Conservation (phyloP, 2,329 filamentous ascomycete genomes). For the Aspergillus alliaceus region DNA sequence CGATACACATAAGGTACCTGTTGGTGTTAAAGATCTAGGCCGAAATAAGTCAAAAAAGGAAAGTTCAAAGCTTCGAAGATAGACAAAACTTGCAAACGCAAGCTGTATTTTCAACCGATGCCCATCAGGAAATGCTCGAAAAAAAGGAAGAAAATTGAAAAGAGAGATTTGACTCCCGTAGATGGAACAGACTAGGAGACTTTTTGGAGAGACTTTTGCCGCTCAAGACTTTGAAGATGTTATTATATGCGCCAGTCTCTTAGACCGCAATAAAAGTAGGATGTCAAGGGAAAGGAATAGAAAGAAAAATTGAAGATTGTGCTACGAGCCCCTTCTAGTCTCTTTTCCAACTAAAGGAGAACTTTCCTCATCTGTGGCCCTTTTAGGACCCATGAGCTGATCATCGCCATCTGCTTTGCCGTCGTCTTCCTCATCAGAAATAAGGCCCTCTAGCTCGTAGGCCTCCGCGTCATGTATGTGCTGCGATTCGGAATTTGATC, state of each 20-base stretch:
- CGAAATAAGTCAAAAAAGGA: background rate
- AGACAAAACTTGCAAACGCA: no score
- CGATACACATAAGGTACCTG: background rate
- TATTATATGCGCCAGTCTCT: background rate
- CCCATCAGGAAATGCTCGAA: background rate
- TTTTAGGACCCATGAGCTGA: conserved; percentile 26
- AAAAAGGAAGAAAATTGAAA: background rate
- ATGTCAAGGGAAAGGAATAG: background rate
- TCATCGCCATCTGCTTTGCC: conserved; percentile 20
- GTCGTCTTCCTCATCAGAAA: conserved; percentile 80
- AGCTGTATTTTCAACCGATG: background rate
- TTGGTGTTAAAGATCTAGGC: background rate
- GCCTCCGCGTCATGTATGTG: conserved; percentile 80
- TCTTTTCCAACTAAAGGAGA: conserved; percentile 20
- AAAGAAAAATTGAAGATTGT: background rate
- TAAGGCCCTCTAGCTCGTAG: conserved; percentile 88
- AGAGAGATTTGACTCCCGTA: background rate
- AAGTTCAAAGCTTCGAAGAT: background rate
- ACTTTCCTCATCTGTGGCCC: conserved; percentile 32
- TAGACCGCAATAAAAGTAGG: background rate
- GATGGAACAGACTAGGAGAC: background rate
- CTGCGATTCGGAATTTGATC: conserved; percentile 38
- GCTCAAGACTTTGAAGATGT: background rate
- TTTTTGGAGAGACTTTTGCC: background rate
- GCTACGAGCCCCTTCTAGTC: background rate